Conservation (phyloP, 257 asterid genomes). For the Penstemon barbatus region DNA sequence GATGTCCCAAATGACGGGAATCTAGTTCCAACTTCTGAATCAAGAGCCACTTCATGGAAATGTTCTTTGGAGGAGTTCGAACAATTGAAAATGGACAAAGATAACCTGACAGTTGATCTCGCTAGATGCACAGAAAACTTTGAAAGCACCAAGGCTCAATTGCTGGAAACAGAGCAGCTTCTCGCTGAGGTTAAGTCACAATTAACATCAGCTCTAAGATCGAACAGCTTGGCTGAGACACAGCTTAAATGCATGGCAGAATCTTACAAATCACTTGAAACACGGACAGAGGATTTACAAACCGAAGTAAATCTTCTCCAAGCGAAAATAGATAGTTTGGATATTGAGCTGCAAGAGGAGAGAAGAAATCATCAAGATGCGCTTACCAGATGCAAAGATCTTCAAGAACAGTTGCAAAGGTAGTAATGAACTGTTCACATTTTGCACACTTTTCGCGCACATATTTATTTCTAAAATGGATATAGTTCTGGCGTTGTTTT, state of each 20-base stretch:
- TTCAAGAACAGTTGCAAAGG: slow-evolving; percentile 75
- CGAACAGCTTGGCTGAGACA: slow-evolving; percentile 85
- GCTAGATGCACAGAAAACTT: slow-evolving; percentile 52
- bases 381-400: slow-evolving; percentile 62
- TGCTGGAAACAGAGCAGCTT: slow-evolving; percentile 68
- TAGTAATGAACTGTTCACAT: slow-evolving; percentile 24
- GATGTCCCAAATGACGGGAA: slow-evolving; percentile 76
- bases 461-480: slow-evolving; percentile 6
- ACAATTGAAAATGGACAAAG: slow-evolving; percentile 75
- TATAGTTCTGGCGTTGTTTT: slow-evolving; percentile 1
- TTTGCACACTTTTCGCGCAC: not conserved
- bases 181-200: slow-evolving; percentile 83
- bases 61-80: slow-evolving; percentile 86
- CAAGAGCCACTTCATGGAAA: slow-evolving; percentile 64
- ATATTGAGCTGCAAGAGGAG: slow-evolving; percentile 74
- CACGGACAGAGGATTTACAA: slow-evolving; percentile 71
- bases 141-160: slow-evolving; percentile 62
- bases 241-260: slow-evolving; percentile 99
- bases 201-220: slow-evolving; percentile 67
- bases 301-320: slow-evolving; percentile 63
- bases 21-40: slow-evolving; percentile 78
- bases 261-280: slow-evolving; percentile 81
- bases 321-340: slow-evolving; percentile 55
- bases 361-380: slow-evolving; percentile 56
- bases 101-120: slow-evolving; percentile 62